These are phyloP conservation scores for Aureobasidium mangrovei DNA, from an alignment of 2,329 filamentous ascomycete species.

Conservation along the genomic window DNA sequence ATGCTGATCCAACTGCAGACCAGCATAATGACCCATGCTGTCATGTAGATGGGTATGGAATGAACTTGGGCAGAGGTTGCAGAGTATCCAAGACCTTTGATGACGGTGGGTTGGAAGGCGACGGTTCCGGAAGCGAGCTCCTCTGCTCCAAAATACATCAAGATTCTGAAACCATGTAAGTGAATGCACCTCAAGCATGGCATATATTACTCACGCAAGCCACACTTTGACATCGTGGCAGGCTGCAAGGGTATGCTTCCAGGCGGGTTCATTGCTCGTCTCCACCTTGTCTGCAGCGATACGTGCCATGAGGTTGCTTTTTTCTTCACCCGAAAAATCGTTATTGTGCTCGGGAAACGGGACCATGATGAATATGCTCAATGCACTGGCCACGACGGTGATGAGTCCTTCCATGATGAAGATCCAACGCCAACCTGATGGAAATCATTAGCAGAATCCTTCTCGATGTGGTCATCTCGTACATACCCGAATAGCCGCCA, in stretches of 20 bases:
- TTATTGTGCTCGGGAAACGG: neutral
- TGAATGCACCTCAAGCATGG: too few relatives aligned
- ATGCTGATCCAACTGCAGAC: slow-evolving; percentile 24
- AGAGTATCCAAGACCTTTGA: slow-evolving; percentile 28
- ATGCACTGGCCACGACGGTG: slow-evolving; percentile 20
- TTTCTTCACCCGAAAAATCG: too few relatives aligned
- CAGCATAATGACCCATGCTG: slow-evolving; percentile 25
- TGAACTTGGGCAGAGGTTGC: slow-evolving; percentile 28
- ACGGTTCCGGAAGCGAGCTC: slow-evolving; percentile 29
- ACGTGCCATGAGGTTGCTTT: neutral
- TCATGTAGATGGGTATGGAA: slow-evolving; percentile 28
- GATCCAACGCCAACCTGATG: slow-evolving; percentile 15
- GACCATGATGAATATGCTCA: neutral
- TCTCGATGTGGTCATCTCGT: neutral
- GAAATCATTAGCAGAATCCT: neutral
- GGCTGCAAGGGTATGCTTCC: neutral
- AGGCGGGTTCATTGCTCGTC: neutral
- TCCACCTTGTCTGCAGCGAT: neutral
- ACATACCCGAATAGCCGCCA: neutral
- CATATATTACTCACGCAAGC: too few relatives aligned
- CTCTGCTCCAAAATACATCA: slow-evolving; percentile 19
- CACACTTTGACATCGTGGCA: neutral
- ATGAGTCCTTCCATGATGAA: slow-evolving; percentile 25
- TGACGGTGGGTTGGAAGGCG: slow-evolving; percentile 30
- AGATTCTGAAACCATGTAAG: neutral